These are phyloP conservation scores for Elongisporangium undulatum DNA, from an alignment of 352 stramenopile genomes.

Conservation along the genomic window DNA sequence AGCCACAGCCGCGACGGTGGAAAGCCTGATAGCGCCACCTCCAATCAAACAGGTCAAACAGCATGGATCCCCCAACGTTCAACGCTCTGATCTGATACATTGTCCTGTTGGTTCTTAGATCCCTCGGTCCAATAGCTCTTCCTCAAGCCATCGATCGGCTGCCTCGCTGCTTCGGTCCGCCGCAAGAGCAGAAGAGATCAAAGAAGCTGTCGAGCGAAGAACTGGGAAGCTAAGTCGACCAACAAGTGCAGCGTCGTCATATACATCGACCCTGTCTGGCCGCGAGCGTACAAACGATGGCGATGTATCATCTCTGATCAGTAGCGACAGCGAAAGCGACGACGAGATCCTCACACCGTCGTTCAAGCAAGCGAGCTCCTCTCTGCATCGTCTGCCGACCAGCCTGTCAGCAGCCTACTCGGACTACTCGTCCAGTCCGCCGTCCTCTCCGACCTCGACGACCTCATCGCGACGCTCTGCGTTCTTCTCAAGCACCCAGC, in stretches of 20 bases:
- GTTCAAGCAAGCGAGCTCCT: slow-evolving; percentile 29
- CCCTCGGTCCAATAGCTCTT: background rate
- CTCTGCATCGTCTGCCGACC: background rate
- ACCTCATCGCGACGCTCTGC: slow-evolving; percentile 41
- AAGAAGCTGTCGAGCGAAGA: background rate
- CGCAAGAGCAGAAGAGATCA: background rate
- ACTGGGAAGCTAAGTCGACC: background rate
- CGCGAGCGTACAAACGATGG: slow-evolving; percentile 23
- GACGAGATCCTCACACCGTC: slow-evolving; percentile 57
- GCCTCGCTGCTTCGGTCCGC: slow-evolving; percentile 7
- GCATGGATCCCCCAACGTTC: no score
- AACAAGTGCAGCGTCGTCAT: background rate
- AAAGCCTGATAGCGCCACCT: slow-evolving; percentile 35
- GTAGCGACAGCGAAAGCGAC: slow-evolving; percentile 72
- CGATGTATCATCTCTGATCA: slow-evolving; percentile 73
- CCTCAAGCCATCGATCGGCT: background rate
- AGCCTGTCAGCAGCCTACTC: slow-evolving; percentile 14
- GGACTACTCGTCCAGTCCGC: slow-evolving; percentile 32
- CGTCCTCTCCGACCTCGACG: slow-evolving; percentile 37
- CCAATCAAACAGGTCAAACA: slow-evolving; percentile 19
- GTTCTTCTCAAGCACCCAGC: slow-evolving; percentile 17
- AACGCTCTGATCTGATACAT: background rate
- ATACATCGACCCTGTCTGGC: background rate
- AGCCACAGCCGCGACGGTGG: slow-evolving; percentile 10
- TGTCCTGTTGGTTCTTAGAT: background rate